Conservation (phyloP, 2,329 filamentous ascomycete species). For the Colletotrichum sp. region DNA sequence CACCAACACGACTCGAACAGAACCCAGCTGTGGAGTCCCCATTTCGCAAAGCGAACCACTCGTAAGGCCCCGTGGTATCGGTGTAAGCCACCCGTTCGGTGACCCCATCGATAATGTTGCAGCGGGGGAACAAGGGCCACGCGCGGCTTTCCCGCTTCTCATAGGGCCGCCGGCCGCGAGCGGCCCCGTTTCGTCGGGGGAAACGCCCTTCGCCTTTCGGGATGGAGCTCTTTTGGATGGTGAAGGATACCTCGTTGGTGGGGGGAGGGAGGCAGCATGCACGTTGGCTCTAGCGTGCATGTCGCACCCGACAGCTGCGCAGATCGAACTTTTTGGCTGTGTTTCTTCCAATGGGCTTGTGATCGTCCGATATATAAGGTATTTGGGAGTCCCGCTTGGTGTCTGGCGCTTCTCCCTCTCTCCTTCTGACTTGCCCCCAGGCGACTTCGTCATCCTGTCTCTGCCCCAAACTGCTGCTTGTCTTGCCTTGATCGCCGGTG, state of each 20-base stretch:
- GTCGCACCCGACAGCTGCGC: too few species aligned
- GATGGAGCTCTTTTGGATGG: not conserved
- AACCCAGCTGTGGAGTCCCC: not conserved
- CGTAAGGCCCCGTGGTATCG: not conserved
- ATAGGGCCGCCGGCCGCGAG: not conserved
- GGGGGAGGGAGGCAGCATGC: not conserved
- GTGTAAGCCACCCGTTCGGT: not conserved
- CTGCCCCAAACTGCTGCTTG: not conserved
- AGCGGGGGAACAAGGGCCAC: not conserved
- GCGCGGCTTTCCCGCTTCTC: not conserved
- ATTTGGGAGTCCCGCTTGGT: not conserved
- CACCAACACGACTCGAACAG: not conserved
- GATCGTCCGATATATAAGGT: constrained; percentile 14
- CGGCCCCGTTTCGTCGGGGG: not conserved
- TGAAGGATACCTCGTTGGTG: not conserved
- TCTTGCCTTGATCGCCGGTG: not conserved
- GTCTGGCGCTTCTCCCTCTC: not conserved
- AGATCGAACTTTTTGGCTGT: not conserved
- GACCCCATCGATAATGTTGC: not conserved
- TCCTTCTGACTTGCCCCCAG: not conserved
- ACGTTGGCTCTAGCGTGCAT: not conserved
- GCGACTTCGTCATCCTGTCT: not conserved
- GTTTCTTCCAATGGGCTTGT: not conserved
- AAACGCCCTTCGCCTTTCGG: not conserved
- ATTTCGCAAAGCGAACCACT: not conserved